Base-by-base conservation (phyloP, 2,329 filamentous ascomycete genomes). In the Verticillium nonalfalfae region DNA sequence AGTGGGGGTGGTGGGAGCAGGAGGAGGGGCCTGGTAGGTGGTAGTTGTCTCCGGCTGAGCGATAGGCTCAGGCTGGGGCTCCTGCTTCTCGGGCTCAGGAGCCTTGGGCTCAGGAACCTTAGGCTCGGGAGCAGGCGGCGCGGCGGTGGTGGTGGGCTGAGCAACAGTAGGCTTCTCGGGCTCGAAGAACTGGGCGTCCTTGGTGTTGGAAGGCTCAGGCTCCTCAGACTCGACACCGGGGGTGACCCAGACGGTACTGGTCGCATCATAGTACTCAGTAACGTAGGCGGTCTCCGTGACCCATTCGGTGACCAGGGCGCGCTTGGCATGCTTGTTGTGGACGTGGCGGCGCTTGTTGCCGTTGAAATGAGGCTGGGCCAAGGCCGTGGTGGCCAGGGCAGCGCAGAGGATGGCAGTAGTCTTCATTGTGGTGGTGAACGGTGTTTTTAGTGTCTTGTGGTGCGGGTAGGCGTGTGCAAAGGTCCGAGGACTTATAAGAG, bases 331-430 rank as follows among this genome's bases (percentile, higher is more conserved):
- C 61, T 72, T 69, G 58, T 64, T 69, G 63, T 77, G 75, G 62
- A 74, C 74, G 62, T 72, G 75, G 66, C 71, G 70, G 60, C 69
- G 69, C 58, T 71, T 70, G 57, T 64, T 66, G 64, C 72, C 71
- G 66, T 75, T 74, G 66, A 70, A 74, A 64, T 76, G 78, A 62
- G 83, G 83, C 72, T 85, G 79, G 65, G 83, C 83, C 62, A 79
- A 70, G 66, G 76, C 81, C 60, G 74, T 65, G 50, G 78, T 74
- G 65, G 79, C 78, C 70, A 81, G 67, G 59, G 78, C 67, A 67
- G 75, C 75, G 72, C 76, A 69, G 67, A 75, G 67, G 63, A 79
- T 61, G 34, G 73, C 71, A 57, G 71, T 57, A 34, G 73, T 74
- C 76, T 80, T 82, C 80, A 82, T 82, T 55, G 64, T 76, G 68